Conservation (phyloP, 1,284 basidiomycete genomes). For the Vanrija pseudolonga region DNA sequence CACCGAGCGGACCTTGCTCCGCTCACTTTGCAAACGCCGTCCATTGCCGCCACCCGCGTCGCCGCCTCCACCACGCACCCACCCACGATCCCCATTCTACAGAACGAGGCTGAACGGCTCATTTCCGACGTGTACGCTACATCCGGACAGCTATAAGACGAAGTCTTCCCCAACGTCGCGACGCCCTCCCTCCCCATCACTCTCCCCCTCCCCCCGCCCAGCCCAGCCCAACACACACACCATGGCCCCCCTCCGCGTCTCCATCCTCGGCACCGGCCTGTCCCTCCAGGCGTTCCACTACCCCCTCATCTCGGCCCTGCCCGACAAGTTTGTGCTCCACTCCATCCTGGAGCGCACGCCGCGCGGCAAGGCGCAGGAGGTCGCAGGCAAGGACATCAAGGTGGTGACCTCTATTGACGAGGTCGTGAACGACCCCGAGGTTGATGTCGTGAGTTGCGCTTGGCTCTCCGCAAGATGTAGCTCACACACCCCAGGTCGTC, state of each 20-base stretch:
- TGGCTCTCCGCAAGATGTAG: not conserved
- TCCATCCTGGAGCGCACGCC: slow-evolving; percentile 55
- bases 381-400: slow-evolving; percentile 37
- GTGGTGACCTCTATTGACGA: slow-evolving; percentile 46
- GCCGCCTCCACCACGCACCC: no score
- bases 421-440: slow-evolving; percentile 44
- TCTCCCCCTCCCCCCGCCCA: not conserved
- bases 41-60: no score
- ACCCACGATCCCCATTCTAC: no score
- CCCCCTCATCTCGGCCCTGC: slow-evolving; percentile 71
- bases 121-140: no score
- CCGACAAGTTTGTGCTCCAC: slow-evolving; percentile 66
- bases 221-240: not conserved
- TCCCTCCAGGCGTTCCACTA: slow-evolving; percentile 72
- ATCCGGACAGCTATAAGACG: no score
- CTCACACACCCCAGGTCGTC: slow-evolving; percentile 48
- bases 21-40: no score
- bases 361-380: slow-evolving; percentile 27
- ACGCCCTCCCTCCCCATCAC: no score
- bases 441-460: slow-evolving; percentile 42
- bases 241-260: slow-evolving; percentile 59
- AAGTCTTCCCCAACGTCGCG: not conserved
- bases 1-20: no score
- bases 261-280: slow-evolving; percentile 71
- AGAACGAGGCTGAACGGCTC: no score